A percentile compares a stretch with the other conserved stretches of the same genome.
Conservation (phyloP, 2,329 filamentous ascomycete species). For the Diaporthe capsici region DNA sequence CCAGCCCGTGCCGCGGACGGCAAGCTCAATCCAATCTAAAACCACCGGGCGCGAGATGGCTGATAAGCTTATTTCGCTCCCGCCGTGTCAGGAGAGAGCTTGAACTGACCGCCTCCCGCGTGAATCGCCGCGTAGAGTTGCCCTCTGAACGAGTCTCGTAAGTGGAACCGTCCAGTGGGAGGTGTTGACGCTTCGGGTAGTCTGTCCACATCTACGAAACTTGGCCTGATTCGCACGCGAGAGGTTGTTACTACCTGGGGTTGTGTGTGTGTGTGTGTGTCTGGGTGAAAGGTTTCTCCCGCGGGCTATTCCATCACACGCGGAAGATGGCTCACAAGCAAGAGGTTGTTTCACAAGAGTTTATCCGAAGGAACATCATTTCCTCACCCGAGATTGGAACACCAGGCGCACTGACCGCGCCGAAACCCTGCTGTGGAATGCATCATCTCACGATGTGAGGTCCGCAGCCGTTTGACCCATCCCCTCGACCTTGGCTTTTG, state of each 20-base stretch:
- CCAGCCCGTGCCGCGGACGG: not conserved
- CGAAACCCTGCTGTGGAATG: conserved; percentile 19
- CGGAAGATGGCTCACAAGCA: not conserved
- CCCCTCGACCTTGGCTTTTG: not conserved
- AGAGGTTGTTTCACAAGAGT: conserved; percentile 1
- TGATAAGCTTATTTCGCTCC: conserved; percentile 38
- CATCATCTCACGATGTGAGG: conserved; percentile 20
- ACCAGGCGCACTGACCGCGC: conserved; percentile 6
- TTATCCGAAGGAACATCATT: conserved; percentile 15
- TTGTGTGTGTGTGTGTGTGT: too few species aligned
- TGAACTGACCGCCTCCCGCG: conserved; percentile 16
- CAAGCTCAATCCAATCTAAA: conserved; percentile 1
- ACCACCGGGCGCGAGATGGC: not conserved
- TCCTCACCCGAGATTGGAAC: conserved; percentile 22
- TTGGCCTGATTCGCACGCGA: not conserved
- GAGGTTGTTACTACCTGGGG: not conserved
- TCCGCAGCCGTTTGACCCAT: conserved; percentile 1
- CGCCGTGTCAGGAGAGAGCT: conserved; percentile 29
- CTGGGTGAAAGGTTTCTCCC: conserved; percentile 15
- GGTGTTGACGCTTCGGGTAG: not conserved
- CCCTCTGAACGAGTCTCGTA: not conserved
- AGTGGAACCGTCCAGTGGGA: not conserved
- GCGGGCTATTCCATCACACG: not conserved
- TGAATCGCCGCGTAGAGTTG: conserved; percentile 24
- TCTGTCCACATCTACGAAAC: not conserved